These are phyloP conservation scores for Neurospora sp. DNA, from an alignment of 495 filamentous ascomycete genomes.

Conservation along the genomic window DNA sequence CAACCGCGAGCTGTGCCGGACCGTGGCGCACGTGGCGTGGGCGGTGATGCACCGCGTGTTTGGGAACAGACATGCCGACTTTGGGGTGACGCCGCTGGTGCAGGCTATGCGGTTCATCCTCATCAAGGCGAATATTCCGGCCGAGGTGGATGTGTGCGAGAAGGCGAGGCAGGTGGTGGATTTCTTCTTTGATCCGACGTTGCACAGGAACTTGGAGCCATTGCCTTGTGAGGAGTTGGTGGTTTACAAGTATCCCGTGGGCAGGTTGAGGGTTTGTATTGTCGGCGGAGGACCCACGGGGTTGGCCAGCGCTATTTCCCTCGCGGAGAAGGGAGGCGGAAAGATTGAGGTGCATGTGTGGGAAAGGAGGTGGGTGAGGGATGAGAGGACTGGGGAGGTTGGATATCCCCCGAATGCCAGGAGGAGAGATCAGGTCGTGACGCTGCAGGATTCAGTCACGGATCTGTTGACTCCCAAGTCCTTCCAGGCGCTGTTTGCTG, in stretches of 20 bases:
- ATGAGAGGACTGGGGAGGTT: constrained; percentile 7
- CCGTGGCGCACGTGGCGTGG: constrained; percentile 14
- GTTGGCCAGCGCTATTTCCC: constrained; percentile 25
- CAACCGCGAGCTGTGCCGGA: constrained; percentile 11
- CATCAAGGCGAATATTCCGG: constrained; percentile 22
- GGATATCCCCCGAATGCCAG: constrained; percentile 20
- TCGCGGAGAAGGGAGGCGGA: constrained; percentile 25
- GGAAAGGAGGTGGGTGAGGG: constrained; percentile 20
- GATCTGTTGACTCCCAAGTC: constrained; percentile 17
- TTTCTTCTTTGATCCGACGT: constrained; percentile 31
- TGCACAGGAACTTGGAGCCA: constrained; percentile 21
- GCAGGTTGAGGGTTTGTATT: constrained; percentile 21
- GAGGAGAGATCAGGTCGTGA: constrained; percentile 25
- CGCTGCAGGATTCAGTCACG: constrained; percentile 25
- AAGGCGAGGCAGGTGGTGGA: constrained; percentile 19
- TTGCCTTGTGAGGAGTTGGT: constrained; percentile 17
- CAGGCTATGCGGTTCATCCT: constrained; percentile 29
- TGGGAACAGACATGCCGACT: constrained; percentile 22
- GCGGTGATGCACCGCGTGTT: constrained; percentile 22
- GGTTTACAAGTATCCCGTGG: constrained; percentile 21
- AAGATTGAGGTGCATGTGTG: constrained; percentile 26
- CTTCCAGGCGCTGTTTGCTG: constrained; percentile 21
- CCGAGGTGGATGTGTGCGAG: constrained; percentile 6
- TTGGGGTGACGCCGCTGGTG: constrained; percentile 20
- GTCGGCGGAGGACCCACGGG: constrained; percentile 27